Evolutionary conservation across 768 basidiomycete genomes (phyloP).

Genomic region (Rhizopogon vinicolor): DNA sequence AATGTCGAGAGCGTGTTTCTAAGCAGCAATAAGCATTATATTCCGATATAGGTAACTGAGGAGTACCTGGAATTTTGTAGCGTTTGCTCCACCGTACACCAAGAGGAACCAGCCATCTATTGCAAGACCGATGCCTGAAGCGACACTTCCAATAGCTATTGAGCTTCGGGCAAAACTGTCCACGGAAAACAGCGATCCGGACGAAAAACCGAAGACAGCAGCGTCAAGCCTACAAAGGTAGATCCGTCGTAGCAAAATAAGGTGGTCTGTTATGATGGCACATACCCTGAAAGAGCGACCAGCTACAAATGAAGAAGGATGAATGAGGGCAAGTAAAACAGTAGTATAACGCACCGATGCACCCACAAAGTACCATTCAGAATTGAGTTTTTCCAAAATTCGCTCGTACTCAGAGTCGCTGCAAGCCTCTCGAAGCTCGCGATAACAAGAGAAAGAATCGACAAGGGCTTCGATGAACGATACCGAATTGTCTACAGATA

Average conservation of each 20-base stretch:
- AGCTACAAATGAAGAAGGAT: conserved; percentile 33
- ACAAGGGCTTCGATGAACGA: conserved; percentile 35
- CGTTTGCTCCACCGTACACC: conserved; percentile 50
- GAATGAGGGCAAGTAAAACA: not conserved
- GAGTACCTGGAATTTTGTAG: conserved; percentile 50
- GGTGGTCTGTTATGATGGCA: not conserved
- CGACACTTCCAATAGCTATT: conserved; percentile 53
- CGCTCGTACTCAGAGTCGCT: conserved; percentile 47
- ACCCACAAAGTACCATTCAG: conserved; percentile 67
- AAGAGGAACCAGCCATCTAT: conserved; percentile 65
- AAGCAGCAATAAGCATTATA: not conserved
- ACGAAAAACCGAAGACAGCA: conserved; percentile 60
- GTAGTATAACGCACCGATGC: conserved; percentile 41
- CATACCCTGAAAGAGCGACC: conserved; percentile 56
- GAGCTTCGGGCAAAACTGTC: conserved; percentile 41
- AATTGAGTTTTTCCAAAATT: conserved; percentile 42
- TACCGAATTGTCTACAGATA: conserved; percentile 22
- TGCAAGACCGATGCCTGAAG: conserved; percentile 62
- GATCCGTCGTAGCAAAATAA: conserved; percentile 1
- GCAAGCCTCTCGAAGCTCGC: conserved; percentile 38
- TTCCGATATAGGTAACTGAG: not conserved
- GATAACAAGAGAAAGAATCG: conserved; percentile 51
- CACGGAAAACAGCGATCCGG: conserved; percentile 47
- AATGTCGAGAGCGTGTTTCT: conserved; percentile 51
- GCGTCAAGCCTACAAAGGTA: conserved; percentile 34